Percentiles rank a stretch among this genome's conserved stretches.
Evolutionary conservation across 768 basidiomycete species (phyloP).

Genomic region (Hysterangium stoloniferum): DNA sequence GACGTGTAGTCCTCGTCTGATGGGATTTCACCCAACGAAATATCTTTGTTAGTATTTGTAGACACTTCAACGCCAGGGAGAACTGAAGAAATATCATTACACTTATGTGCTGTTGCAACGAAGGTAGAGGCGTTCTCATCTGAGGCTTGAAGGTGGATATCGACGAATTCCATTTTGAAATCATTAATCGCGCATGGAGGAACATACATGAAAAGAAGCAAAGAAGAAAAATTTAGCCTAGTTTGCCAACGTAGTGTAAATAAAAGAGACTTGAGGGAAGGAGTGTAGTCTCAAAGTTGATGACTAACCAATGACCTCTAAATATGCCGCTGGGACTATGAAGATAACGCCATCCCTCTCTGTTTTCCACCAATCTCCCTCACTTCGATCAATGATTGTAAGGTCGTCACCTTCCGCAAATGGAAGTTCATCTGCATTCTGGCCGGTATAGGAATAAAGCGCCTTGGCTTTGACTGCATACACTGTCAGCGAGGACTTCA

Average conservation of each 20-base stretch:
- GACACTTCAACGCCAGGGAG: slow-evolving; percentile 26
- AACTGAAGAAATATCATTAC: slow-evolving; percentile 25
- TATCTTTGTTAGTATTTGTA: slow-evolving; percentile 21
- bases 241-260: slow-evolving; percentile 43
- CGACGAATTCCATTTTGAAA: slow-evolving; percentile 5
- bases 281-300: slow-evolving; percentile 20
- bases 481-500: neutral
- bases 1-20: slow-evolving; percentile 37
- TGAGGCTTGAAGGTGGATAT: neutral
- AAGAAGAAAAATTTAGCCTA: slow-evolving; percentile 70
- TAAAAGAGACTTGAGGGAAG: slow-evolving; percentile 47
- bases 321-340: slow-evolving; percentile 87
- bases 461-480: slow-evolving; percentile 62
- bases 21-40: slow-evolving; percentile 17
- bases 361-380: slow-evolving; percentile 94
- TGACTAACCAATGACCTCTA: slow-evolving; percentile 87
- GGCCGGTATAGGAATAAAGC: slow-evolving; percentile 66
- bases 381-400: slow-evolving; percentile 72
- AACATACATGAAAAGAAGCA: slow-evolving; percentile 41
- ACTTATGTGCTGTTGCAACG: slow-evolving; percentile 10
- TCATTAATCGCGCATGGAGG: slow-evolving; percentile 12
- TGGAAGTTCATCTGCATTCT: slow-evolving; percentile 73
- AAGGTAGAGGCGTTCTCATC: neutral
- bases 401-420: slow-evolving; percentile 77
- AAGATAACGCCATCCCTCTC: slow-evolving; percentile 81